Base-by-base conservation (phyloP, 176 grass and related monocot species). In the Oryza rufipogon region DNA sequence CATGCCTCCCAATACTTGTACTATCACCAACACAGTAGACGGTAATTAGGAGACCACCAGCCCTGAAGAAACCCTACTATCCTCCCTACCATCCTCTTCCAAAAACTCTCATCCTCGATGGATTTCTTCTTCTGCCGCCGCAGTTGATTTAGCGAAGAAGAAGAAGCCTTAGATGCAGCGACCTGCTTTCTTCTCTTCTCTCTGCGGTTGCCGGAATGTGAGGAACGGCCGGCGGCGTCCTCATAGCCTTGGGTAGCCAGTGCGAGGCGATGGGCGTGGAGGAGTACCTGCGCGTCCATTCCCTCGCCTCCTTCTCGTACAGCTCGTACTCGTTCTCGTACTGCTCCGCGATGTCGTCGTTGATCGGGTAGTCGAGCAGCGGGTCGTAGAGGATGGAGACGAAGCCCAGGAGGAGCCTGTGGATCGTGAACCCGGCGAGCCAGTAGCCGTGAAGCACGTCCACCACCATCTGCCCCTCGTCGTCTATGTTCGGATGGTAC, bases 351-450 rank as follows among this genome's bases (percentile, higher is more conserved):
- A 61, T 14, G 34, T 25, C 33, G 6, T 1, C 3, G 36, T 58
- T 67, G 74, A 61, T 6, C 2, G 81, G 76, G 61, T 60, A 16
- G 26, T 88, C 81, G 33, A 88, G 76, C 69, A 80, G 2, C 6
- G 87, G 87, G 47, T 89, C 76, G 63, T n/a, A 15, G 76, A 84
- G 81, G 20, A 89, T 48, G 38, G 81, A 80, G 26, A 89, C 70
- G 20, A 89, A 1, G 75, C 1, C 12, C 17, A 63, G 3, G 20
- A 84, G 75, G 70, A 38, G 36, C 1, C 0, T 34, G 17, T 26
- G 4, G 34, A 36, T 2, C 2, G 38, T 14, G 38, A 49, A 2
- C 47, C 6, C 26, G 36, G 70, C 6, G 6, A 26, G 39, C 81
- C 75, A 84, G 3, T 23, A 6, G 0, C 25, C 19, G 6, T 58